A percentile compares a stretch with the other conserved stretches of the same genome.
Evolutionary conservation across 2,329 filamentous ascomycete genomes (phyloP).

Genomic region (Ceratocystiopsis brevicomis): DNA sequence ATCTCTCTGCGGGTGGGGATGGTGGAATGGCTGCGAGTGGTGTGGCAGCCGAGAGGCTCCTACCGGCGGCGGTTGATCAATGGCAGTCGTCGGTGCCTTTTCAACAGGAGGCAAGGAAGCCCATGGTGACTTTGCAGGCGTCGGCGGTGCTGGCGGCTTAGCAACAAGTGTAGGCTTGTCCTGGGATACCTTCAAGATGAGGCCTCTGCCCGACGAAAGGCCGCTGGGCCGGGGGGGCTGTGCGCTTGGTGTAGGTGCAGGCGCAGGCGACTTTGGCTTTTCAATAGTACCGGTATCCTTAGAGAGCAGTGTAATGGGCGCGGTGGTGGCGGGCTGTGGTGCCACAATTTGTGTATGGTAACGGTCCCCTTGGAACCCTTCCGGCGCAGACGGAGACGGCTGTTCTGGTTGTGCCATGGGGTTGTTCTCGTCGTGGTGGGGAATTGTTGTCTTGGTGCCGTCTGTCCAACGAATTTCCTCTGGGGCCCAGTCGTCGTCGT

Average conservation of each 20-base stretch:
- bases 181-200: conserved; percentile 46
- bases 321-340: no score
- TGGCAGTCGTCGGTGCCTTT: conserved; percentile 49
- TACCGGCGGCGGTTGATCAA: conserved; percentile 28
- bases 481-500: conserved; percentile 73
- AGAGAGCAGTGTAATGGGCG: not conserved
- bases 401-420: conserved; percentile 2
- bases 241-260: conserved; percentile 18
- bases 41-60: not conserved
- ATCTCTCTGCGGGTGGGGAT: conserved; percentile 27
- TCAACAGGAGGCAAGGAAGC: conserved; percentile 71
- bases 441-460: conserved; percentile 62
- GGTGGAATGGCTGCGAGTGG: conserved; percentile 2
- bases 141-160: conserved; percentile 47
- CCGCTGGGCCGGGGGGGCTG: conserved; percentile 25
- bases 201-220: conserved; percentile 35
- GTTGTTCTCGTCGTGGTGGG: conserved; percentile 34
- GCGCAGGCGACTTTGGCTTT: conserved; percentile 27
- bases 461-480: conserved; percentile 79
- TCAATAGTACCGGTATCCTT: conserved; percentile 18
- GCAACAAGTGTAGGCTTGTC: conserved; percentile 57
- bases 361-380: no score
- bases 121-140: conserved; percentile 80
- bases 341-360: no score
- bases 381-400: not conserved